A percentile compares a stretch with the other conserved stretches of the same genome.
Evolutionary conservation across 148 eudicot species (phyloP).

Genomic region (Rheum nobile): DNA sequence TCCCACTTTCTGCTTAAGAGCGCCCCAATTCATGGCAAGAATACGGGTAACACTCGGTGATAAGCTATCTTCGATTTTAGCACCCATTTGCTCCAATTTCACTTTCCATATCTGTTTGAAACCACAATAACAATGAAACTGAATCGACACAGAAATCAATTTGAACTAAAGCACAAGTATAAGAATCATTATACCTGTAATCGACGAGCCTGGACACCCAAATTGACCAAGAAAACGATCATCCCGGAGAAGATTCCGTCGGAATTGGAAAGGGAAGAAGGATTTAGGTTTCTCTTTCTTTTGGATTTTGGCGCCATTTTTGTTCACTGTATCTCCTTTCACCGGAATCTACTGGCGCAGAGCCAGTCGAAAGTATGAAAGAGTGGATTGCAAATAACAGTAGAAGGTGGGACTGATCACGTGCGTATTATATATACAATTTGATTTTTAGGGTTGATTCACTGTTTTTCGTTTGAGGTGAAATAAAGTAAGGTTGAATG

Average conservation of each 20-base stretch:
- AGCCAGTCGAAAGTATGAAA: background rate
- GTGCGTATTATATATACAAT: background rate
- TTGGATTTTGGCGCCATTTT: constrained; percentile 29
- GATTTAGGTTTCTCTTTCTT: constrained; percentile 20
- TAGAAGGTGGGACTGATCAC: background rate
- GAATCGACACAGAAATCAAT: background rate
- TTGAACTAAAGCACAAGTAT: background rate
- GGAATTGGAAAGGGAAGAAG: constrained; percentile 23
- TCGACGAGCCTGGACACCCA: constrained; percentile 60
- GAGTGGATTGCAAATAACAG: background rate
- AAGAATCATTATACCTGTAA: constrained; percentile 37
- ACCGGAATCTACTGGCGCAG: background rate
- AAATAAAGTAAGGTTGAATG: too few relatives aligned
- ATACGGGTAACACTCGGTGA: constrained; percentile 63
- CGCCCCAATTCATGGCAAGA: constrained; percentile 45
- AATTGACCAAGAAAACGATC: constrained; percentile 44
- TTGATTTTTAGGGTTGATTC: too few relatives aligned
- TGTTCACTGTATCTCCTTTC: background rate
- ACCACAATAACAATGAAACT: background rate
- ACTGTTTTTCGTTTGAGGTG: too few relatives aligned
- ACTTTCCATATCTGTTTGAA: constrained; percentile 69
- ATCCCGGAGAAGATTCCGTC: constrained; percentile 75
- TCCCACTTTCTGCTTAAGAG: constrained; percentile 36
- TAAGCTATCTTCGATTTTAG: constrained; percentile 41
- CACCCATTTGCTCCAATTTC: constrained; percentile 82